Percentiles rank a stretch among this genome's conserved stretches.
Evolutionary conservation across 225 moss, liverwort and hornwort species (phyloP).

Genomic region (Climacium dendroides): DNA sequence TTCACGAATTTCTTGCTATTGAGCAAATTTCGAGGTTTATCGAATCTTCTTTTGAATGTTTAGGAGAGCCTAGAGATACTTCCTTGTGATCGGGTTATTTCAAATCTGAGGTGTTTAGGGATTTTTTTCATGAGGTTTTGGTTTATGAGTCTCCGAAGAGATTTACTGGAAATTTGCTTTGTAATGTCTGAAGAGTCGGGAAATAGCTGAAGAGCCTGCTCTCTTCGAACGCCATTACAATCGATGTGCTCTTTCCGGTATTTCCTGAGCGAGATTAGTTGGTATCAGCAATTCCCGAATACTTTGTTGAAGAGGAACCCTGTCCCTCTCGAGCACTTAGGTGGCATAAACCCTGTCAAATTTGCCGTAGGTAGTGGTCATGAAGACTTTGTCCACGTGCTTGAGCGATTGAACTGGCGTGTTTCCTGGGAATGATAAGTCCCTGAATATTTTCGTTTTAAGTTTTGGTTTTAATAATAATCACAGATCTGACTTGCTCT

Average conservation of each 20-base stretch:
- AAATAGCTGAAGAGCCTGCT: not conserved
- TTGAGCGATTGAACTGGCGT: not conserved
- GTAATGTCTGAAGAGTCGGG: not conserved
- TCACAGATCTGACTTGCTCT: not conserved
- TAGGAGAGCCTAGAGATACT: not conserved
- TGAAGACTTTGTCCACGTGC: not conserved
- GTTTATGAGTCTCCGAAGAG: not conserved
- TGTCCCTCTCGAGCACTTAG: not conserved
- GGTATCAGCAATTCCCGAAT: not conserved
- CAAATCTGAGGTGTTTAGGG: not conserved
- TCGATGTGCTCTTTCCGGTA: not conserved
- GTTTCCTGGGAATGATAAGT: not conserved
- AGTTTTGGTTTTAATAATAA: not conserved
- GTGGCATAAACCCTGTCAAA: not conserved
- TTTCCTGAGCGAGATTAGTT: not conserved
- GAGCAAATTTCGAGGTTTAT: not conserved
- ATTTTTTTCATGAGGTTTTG: not conserved
- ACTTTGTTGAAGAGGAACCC: not conserved
- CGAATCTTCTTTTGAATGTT: not conserved
- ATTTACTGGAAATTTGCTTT: not conserved
- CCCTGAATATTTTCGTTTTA: not conserved
- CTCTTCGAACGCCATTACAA: not conserved
- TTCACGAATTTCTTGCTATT: not conserved
- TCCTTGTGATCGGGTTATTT: not conserved
- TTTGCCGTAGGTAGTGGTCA: not conserved